These are phyloP conservation scores for Podospora sp. DNA, from an alignment of 495 filamentous ascomycete genomes.

Conservation along the genomic window DNA sequence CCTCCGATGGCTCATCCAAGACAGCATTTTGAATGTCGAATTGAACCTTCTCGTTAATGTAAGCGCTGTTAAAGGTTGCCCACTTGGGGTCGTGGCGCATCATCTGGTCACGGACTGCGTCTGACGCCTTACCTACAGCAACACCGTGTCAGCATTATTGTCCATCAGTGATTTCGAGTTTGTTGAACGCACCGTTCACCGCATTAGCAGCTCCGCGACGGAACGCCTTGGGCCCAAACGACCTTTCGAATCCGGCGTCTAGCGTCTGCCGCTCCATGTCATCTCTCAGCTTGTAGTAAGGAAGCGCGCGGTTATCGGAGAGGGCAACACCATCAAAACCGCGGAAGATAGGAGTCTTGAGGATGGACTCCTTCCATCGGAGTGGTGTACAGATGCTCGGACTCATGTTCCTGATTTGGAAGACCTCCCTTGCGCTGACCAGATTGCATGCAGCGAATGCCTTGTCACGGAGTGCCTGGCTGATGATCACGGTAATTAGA, in stretches of 20 bases:
- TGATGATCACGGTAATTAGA: slow-evolving; percentile 25
- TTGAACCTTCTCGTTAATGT: too few species aligned
- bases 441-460: slow-evolving; percentile 24
- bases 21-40: too few species aligned
- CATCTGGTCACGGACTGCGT: background rate
- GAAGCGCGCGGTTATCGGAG: slow-evolving; percentile 20
- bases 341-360: slow-evolving; percentile 36
- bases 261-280: slow-evolving; percentile 25
- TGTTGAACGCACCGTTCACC: slow-evolving; percentile 2
- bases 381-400: slow-evolving; percentile 27
- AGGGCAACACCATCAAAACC: too few species aligned
- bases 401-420: slow-evolving; percentile 27
- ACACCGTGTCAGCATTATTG: too few species aligned
- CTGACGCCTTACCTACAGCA: background rate
- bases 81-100: slow-evolving; percentile 22
- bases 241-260: slow-evolving; percentile 16
- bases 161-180: too few species aligned
- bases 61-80: too few species aligned
- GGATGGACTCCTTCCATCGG: slow-evolving; percentile 32
- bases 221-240: slow-evolving; percentile 20
- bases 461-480: slow-evolving; percentile 17
- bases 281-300: slow-evolving; percentile 25
- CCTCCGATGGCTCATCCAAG: too few species aligned
- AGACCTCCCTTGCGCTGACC: slow-evolving; percentile 25
- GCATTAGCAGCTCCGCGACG: slow-evolving; percentile 25